Evolutionary conservation across 2,329 filamentous ascomycete species (phyloP), one percentile per base, ranked within the genome.

Genomic region (Macrophomina tecta): DNA sequence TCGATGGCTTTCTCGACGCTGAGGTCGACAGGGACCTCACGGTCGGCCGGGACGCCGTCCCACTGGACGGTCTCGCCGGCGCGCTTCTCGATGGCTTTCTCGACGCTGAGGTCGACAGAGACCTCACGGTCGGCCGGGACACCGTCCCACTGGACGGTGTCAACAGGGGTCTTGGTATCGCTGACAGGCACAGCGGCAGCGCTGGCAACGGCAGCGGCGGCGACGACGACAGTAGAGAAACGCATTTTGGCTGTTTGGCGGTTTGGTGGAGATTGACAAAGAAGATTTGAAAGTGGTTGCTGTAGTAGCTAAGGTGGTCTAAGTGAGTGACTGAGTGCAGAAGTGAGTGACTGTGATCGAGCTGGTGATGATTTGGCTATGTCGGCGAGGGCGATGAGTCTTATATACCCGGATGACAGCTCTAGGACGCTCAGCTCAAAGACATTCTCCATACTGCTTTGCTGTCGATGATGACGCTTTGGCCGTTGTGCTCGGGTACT

Each of bases 261-360:
- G 1, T 52, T 18, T 11, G 9, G 16, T 48, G 45, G n/a, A 5
- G 45, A 14, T 40, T 8, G 14, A 40, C 2, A 9, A 9, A 40
- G 45, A 48, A 48, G 23, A 23, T 23, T 2, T 9, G 45, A 48
- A 23, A 23, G 45, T 48, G 45, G 45, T 18, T 18, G 45, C 45
- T 48, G 45, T 48, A 11, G 45, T 48, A 48, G 45, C 45, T 18
- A 23, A 48, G n/a, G 16, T 14, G 18, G 45, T 48, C 45, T n/a
- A 18, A 48, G 45, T n/a, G 45, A 48, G 45, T 23, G 45, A 48
- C 16, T 6, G 45, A 48, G 45, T 28, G 18, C 5, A 48, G 45
- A 28, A 48, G 45, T n/a, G 45, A 48, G 45, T 48, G 45, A 48
- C 45, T 48, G 45, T 48, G 45, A 48, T 48, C 16, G 45, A 48